Evolutionary conservation across 257 asterid species (phyloP).

Genomic region (Jacaranda copaia): DNA sequence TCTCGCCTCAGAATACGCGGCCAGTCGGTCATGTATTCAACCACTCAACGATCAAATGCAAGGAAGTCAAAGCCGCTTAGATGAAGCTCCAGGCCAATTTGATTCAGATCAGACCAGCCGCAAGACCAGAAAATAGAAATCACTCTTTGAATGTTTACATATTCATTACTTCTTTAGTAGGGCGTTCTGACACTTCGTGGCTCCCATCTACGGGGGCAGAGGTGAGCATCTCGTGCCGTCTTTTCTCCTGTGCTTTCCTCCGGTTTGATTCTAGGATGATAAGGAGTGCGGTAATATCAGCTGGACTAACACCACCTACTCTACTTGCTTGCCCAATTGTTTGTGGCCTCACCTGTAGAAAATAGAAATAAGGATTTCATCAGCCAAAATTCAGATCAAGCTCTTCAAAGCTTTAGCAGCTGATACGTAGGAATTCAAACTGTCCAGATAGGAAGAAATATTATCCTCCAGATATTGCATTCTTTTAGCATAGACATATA

Average conservation of each 20-base stretch:
- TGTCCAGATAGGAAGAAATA: not conserved
- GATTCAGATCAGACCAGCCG: too few relatives aligned
- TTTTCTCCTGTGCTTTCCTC: conserved; percentile 69
- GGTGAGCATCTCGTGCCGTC: conserved; percentile 41
- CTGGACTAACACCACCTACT: conserved; percentile 99
- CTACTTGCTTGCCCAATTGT: conserved; percentile 98
- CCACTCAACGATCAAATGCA: too few relatives aligned
- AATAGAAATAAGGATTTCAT: not conserved
- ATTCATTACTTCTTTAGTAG: conserved; percentile 41
- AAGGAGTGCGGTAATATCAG: conserved; percentile 95
- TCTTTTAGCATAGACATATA: not conserved
- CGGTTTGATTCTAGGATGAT: conserved; percentile 86
- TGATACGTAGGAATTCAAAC: not conserved
- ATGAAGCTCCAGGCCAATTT: too few relatives aligned
- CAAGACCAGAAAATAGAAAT: too few relatives aligned
- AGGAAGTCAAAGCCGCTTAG: too few relatives aligned
- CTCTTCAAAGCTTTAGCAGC: not conserved
- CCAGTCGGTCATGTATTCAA: too few relatives aligned
- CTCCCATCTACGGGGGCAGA: conserved; percentile 40
- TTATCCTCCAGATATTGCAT: not conserved
- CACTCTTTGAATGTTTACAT: not conserved
- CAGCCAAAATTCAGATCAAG: not conserved
- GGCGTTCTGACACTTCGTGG: conserved; percentile 41
- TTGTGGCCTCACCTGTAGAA: conserved; percentile 84
- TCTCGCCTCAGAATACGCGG: too few relatives aligned